A percentile compares a stretch with the other conserved stretches of the same genome.
Conservation (phyloP, 345 rosid genomes). For the Corchorus olitorius region DNA sequence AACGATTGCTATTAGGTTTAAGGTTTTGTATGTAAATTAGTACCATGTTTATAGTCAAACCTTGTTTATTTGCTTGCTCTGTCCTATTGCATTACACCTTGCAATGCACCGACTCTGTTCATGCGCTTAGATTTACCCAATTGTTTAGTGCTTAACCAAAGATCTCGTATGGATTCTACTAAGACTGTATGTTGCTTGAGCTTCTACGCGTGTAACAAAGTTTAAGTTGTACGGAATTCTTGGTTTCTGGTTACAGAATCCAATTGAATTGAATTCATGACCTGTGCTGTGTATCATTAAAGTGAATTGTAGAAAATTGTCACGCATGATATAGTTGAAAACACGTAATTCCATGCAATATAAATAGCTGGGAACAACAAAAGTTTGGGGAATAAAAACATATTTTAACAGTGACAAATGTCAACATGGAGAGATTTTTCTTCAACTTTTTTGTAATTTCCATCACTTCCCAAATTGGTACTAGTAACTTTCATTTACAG, state of each 20-base stretch:
- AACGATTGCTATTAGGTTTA: no score
- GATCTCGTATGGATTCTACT: no score
- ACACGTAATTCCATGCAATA: no score
- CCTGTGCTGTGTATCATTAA: background rate
- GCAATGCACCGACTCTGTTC: constrained; percentile 21
- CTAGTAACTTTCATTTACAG: no score
- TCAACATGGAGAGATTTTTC: background rate
- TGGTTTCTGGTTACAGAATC: background rate
- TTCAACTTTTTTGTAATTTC: background rate
- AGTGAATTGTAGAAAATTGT: no score
- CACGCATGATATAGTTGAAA: no score
- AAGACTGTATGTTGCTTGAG: background rate
- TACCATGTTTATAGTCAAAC: background rate
- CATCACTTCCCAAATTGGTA: no score
- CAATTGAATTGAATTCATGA: background rate
- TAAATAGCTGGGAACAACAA: no score
- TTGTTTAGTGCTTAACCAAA: background rate
- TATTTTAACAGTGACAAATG: no score
- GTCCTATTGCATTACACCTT: constrained; percentile 21
- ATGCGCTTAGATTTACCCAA: background rate
- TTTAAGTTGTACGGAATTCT: background rate
- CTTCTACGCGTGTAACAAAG: background rate
- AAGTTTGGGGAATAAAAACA: no score
- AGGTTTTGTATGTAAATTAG: background rate
- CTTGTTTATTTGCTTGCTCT: constrained; percentile 1